Percentiles rank a stretch among this genome's conserved stretches.
Conservation (phyloP, 1,139 yeast species). For the Sporopachydermia cereana region DNA sequence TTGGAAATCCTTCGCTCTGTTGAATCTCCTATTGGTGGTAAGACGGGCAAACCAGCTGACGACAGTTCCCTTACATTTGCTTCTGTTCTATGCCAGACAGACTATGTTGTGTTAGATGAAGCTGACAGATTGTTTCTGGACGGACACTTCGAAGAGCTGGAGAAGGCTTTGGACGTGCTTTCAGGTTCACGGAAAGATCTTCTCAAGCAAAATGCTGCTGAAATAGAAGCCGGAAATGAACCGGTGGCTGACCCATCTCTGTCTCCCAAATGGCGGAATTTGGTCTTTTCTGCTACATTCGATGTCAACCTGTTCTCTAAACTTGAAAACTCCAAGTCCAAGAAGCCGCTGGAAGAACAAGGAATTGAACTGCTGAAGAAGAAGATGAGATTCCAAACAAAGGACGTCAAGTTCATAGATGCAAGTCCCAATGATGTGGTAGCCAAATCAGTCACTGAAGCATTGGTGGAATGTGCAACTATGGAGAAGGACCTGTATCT, state of each 20-base stretch:
- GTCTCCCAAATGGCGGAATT: constrained; percentile 68
- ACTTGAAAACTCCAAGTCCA: constrained; percentile 33
- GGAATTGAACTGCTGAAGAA: constrained; percentile 43
- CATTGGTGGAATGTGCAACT: constrained; percentile 85
- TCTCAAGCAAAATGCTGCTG: constrained; percentile 14
- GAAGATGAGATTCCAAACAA: constrained; percentile 48
- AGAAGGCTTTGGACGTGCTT: constrained; percentile 60
- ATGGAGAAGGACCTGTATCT: constrained; percentile 82
- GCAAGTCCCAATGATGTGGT: constrained; percentile 81
- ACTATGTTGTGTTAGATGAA: constrained; percentile 75
- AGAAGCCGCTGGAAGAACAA: constrained; percentile 39
- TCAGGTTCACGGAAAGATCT: constrained; percentile 12
- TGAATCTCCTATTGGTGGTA: constrained; percentile 41
- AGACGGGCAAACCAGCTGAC: constrained; percentile 8
- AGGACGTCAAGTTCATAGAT: constrained; percentile 57
- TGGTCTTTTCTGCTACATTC: constrained; percentile 92
- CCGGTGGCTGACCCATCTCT: constrained; percentile 22
- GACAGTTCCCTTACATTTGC: background rate
- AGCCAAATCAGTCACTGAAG: constrained; percentile 67
- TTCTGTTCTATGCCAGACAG: constrained; percentile 2
- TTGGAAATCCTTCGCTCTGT: constrained; percentile 46
- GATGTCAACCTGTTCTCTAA: constrained; percentile 73
- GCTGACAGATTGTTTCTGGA: constrained; percentile 95
- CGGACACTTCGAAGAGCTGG: constrained; percentile 92
- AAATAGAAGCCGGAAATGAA: constrained; percentile 24